These are phyloP conservation scores for Plasmodium gaboni DNA, from an alignment of 169 alveolate genomes.

Conservation along the genomic window DNA sequence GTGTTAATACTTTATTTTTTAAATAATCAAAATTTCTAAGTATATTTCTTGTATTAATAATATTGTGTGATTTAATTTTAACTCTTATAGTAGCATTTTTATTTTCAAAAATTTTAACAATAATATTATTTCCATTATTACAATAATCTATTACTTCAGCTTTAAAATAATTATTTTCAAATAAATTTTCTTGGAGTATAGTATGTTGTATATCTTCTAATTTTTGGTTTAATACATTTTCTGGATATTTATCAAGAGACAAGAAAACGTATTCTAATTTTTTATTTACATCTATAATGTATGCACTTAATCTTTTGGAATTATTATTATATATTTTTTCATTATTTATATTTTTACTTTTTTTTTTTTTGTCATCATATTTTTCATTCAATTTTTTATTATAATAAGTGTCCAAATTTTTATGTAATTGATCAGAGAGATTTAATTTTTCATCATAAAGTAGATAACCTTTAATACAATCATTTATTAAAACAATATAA, in stretches of 20 bases:
- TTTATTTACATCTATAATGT: constrained; percentile 72
- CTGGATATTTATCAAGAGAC: constrained; percentile 37
- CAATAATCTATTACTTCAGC: constrained; percentile 67
- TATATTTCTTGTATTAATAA: constrained; percentile 69
- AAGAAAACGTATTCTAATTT: constrained; percentile 71
- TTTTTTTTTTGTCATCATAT: not conserved
- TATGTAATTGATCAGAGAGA: not conserved
- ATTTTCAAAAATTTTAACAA: constrained; percentile 69
- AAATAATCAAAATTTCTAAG: constrained; percentile 70
- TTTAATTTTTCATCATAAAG: constrained; percentile 40
- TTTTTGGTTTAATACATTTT: constrained; percentile 12
- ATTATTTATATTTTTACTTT: not conserved
- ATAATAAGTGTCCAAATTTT: not conserved
- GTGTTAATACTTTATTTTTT: constrained; percentile 54
- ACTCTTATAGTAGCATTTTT: constrained; percentile 39
- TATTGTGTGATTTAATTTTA: constrained; percentile 71
- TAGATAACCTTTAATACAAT: constrained; percentile 67
- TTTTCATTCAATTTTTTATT: not conserved
- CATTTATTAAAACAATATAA: constrained; percentile 63
- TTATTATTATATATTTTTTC: not conserved
- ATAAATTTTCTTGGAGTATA: constrained; percentile 56
- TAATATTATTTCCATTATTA: constrained; percentile 70
- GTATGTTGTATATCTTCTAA: constrained; percentile 50
- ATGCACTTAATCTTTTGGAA: constrained; percentile 38
- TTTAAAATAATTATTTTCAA: constrained; percentile 69